A percentile compares a stretch with the other conserved stretches of the same genome.
Evolutionary conservation across 305 asterid species (phyloP).

Genomic region (Ilex paraguariensis): DNA sequence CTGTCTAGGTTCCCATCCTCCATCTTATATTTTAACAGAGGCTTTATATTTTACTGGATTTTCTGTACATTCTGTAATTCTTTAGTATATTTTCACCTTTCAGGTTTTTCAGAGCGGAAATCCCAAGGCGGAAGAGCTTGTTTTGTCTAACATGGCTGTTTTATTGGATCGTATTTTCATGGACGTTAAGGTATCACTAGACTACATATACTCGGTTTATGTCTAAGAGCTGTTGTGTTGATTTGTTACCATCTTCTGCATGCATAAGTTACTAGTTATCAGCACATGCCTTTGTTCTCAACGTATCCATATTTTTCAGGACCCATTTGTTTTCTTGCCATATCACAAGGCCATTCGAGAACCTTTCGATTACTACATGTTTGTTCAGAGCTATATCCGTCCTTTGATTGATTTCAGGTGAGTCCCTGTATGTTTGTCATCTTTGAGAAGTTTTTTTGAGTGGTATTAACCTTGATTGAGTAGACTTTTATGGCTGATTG

Average conservation of each 20-base stretch:
- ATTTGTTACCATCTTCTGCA: too few relatives aligned
- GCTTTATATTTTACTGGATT: slow-evolving; percentile 9
- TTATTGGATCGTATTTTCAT: slow-evolving; percentile 58
- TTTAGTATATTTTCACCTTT: slow-evolving; percentile 15
- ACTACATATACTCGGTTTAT: slow-evolving; percentile 9
- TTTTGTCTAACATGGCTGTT: slow-evolving; percentile 63
- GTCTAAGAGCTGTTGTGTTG: not conserved
- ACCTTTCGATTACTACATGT: slow-evolving; percentile 86
- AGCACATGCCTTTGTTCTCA: slow-evolving; percentile 11
- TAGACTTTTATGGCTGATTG: not conserved
- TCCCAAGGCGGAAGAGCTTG: slow-evolving; percentile 62
- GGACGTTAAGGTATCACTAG: slow-evolving; percentile 61
- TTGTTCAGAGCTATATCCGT: slow-evolving; percentile 73
- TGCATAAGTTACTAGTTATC: slow-evolving; percentile 4
- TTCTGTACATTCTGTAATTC: slow-evolving; percentile 10
- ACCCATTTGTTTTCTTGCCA: slow-evolving; percentile 72
- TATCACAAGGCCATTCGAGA: slow-evolving; percentile 84
- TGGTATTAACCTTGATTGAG: not conserved
- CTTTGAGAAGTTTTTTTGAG: not conserved
- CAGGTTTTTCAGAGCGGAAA: slow-evolving; percentile 69
- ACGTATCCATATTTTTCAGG: slow-evolving; percentile 42
- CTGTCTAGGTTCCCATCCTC: not conserved
- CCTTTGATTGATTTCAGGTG: slow-evolving; percentile 86
- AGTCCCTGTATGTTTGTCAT: slow-evolving; percentile 9
- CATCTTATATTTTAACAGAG: not conserved